Base-by-base conservation (phyloP, 108 stramenopile genomes). In the Tribonema minus region DNA sequence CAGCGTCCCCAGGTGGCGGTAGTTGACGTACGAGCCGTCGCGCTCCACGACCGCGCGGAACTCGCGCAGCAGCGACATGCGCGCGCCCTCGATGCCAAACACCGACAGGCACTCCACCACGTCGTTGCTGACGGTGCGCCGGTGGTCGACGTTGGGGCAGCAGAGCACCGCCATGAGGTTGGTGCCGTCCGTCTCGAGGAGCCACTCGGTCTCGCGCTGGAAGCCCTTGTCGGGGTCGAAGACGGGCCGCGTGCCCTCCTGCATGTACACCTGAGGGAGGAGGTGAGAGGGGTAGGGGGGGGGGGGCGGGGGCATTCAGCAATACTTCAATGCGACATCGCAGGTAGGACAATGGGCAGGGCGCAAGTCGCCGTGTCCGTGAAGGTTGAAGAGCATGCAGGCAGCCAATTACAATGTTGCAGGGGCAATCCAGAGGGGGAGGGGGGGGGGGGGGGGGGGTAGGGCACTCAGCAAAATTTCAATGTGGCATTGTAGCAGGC, bases 21-120 rank as follows among this genome's bases (percentile, higher is more conserved):
- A 97, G 75, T 99, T 99, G 28, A 99, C 96, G 85, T 99, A 99
- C 5, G 94, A 92, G 65, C 95, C 95, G 81, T 99, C 98, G 76
- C 96, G 61, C 41, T 68, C 68, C 61, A 83, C 66, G 28, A 83
- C 82, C 36, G 82, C 76, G 59, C 69, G 69, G 69, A 70, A 70
- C 58, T 70, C 69, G 54, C 58, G 54, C 32, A 70, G 69, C 54
- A 71, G 71, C 2, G 59, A 61, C 6, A 88, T 89, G 62, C 98
- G 92, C 20, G 94, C 94, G 34, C 93, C 98, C 82, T 98, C 98
- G 80, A 97, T 95, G 31, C 98, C 98, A 26, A 98, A 87, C 29
- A 93, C 90, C 63, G 88, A 83, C 81, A 94, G 94, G 31, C 96
- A 92, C 90, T 98, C 98, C 58, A 98, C 93, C 73, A 96, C 91